phyloP scores from a whole-genome alignment of 75 land plant species.

The Isoetes taiwanensis region DNA sequence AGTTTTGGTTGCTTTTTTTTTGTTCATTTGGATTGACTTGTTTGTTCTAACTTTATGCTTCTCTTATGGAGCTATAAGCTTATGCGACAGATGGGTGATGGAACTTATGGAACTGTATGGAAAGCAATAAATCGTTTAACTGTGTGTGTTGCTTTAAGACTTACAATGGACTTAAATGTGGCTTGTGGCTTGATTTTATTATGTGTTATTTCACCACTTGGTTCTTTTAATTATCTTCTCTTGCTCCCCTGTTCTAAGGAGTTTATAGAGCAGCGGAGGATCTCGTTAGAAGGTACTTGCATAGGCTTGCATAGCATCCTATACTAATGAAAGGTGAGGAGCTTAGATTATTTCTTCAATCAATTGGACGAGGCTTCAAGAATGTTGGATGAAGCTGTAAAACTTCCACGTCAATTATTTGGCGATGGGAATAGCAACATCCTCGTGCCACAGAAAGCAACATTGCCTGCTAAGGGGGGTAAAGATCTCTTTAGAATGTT shows the following conservation, averaged over 20 bases:
- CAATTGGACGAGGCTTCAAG: slow-evolving; percentile 72
- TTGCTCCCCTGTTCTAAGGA: no score
- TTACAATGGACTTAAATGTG: slow-evolving; percentile 78
- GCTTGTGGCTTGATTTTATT: no score
- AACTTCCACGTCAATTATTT: slow-evolving; percentile 51
- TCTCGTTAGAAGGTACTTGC: slow-evolving; percentile 55
- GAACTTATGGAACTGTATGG: slow-evolving; percentile 98
- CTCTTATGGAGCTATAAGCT: slow-evolving; percentile 73
- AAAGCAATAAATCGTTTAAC: slow-evolving; percentile 67
- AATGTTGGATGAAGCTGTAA: slow-evolving; percentile 83
- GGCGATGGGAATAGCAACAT: slow-evolving; percentile 28
- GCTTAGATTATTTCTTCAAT: slow-evolving; percentile 49
- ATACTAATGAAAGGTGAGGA: slow-evolving; percentile 57
- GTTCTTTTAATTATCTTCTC: no score
- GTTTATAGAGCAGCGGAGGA: slow-evolving; percentile 70
- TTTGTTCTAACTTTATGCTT: not conserved
- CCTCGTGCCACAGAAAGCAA: slow-evolving; percentile 43
- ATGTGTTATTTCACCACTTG: no score
- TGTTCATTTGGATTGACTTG: not conserved
- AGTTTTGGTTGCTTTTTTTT: not conserved
- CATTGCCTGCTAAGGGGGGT: slow-evolving; percentile 72
- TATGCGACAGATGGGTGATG: slow-evolving; percentile 88
- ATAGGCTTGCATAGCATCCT: slow-evolving; percentile 55
- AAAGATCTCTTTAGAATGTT: slow-evolving; percentile 63
- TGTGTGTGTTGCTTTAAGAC: no score